Conservation (phyloP, 2,329 filamentous ascomycete species). For the Exutisphaerella laricina region DNA sequence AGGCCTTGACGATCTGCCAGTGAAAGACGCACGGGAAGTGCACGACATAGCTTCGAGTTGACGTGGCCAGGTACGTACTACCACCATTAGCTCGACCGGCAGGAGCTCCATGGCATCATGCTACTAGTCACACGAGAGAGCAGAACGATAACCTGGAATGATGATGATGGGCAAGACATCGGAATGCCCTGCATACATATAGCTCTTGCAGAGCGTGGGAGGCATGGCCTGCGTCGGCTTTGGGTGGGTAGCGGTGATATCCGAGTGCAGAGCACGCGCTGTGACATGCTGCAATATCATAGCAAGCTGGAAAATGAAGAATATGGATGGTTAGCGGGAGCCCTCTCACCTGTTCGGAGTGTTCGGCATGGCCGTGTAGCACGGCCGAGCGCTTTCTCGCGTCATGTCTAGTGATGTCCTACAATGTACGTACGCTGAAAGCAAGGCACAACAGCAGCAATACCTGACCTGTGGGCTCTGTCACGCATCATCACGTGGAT, state of each 20-base stretch:
- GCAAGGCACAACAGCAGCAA: conserved; percentile 1
- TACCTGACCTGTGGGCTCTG: not conserved
- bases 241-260: too few species aligned
- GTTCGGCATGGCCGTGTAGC: conserved; percentile 1
- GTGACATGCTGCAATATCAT: not conserved
- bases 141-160: too few species aligned
- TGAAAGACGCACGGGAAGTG: not conserved
- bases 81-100: not conserved
- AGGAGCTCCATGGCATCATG: not conserved
- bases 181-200: too few species aligned
- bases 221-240: too few species aligned
- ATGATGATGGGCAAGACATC: too few species aligned
- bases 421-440: too few species aligned
- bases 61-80: not conserved
- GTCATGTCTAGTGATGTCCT: not conserved
- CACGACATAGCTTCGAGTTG: not conserved
- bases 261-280: too few species aligned
- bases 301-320: not conserved
- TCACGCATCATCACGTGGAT: not conserved
- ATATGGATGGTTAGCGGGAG: not conserved
- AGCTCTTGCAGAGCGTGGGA: too few species aligned
- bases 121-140: too few species aligned
- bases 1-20: not conserved
- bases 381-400: conserved; percentile 1
- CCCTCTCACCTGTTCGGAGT: not conserved